Evolutionary conservation across 1,284 basidiomycete species (phyloP), one percentile per base, ranked within the genome.

Genomic region (Ustilago sp.): DNA sequence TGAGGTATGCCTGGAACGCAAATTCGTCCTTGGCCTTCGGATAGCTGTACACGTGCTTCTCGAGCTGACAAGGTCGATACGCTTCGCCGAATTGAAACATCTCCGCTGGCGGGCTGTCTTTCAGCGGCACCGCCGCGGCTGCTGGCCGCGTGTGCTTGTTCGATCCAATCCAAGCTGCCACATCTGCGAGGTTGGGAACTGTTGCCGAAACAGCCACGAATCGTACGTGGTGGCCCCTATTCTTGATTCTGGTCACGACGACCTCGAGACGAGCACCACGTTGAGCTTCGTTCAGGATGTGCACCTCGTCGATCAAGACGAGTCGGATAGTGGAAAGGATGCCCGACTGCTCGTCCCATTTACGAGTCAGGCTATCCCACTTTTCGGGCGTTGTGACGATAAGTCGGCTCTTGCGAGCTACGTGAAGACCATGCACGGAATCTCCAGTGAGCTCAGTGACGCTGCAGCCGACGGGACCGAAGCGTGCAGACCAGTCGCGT

Each of bases 181-280:
- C 91, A 81, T 99, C 96, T 45, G 90, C 88, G 59, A 95, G 92
- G 80, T 99, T 99, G 0, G 96, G 96, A 0, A 94, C 92, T 0
- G 96, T 98, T 1, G 96, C 96, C 0, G 94, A 96, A 34, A 98
- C 90, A 7, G 96, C 90, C 34, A 98, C 88, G 82, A 98, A 94
- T 6, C 95, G 91, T 23, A 93, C 90, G 1, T 87, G 86, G 1
- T 88, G 88, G n/a, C 74, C 63, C 50, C 77, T 69, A 57, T 90
- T 87, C 86, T 92, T 94, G 93, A 97, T 96, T n/a, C 96, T 91
- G 1, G 94, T 93, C 35, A 97, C 89, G 8, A 98, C 90, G 5
- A 97, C 95, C 87, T 99, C 96, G 4, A 99, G 89, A 4, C 93
- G 66, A 17, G 82, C 70, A 9, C 81, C 81, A 56, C 65, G 52